These are phyloP conservation scores for Candida adriatica DNA, from an alignment of 805 yeast genomes.

Conservation along the genomic window DNA sequence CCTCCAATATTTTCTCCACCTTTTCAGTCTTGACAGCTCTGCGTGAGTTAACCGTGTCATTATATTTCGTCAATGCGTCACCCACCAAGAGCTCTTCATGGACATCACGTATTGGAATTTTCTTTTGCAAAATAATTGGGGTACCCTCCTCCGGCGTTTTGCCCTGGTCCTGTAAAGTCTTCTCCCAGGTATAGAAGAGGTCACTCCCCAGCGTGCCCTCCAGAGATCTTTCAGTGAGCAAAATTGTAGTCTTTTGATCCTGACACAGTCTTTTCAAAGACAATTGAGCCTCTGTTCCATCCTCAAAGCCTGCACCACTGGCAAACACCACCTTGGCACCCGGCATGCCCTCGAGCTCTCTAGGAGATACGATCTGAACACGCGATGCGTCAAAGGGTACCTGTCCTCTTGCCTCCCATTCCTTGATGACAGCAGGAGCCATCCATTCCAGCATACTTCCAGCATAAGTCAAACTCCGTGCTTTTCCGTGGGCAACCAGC, in stretches of 20 bases:
- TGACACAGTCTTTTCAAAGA: constrained; percentile 50
- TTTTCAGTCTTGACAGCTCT: constrained; percentile 33
- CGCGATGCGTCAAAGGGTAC: constrained; percentile 74
- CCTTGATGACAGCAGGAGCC: constrained; percentile 77
- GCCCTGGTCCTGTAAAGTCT: constrained; percentile 25
- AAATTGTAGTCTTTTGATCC: constrained; percentile 59
- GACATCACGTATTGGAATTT: constrained; percentile 31
- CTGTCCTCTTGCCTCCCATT: constrained; percentile 69
- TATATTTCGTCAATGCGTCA: constrained; percentile 42
- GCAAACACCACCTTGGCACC: constrained; percentile 81
- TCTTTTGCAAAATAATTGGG: constrained; percentile 46
- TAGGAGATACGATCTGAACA: constrained; percentile 50
- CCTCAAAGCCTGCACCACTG: constrained; percentile 57
- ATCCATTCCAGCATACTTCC: constrained; percentile 94
- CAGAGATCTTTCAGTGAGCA: constrained; percentile 64
- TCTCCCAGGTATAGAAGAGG: constrained; percentile 49
- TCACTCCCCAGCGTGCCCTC: constrained; percentile 40
- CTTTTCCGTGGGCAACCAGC: constrained; percentile 71
- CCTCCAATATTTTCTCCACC: constrained; percentile 20
- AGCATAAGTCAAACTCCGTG: constrained; percentile 73
- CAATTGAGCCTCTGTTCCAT: constrained; percentile 54
- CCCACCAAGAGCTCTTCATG: constrained; percentile 46
- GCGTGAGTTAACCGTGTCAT: constrained; percentile 37
- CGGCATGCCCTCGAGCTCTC: constrained; percentile 44
- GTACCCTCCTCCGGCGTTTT: constrained; percentile 52